Evolutionary conservation across 306 rosid species (phyloP).

Genomic region (Trichosanthes cucumerina): DNA sequence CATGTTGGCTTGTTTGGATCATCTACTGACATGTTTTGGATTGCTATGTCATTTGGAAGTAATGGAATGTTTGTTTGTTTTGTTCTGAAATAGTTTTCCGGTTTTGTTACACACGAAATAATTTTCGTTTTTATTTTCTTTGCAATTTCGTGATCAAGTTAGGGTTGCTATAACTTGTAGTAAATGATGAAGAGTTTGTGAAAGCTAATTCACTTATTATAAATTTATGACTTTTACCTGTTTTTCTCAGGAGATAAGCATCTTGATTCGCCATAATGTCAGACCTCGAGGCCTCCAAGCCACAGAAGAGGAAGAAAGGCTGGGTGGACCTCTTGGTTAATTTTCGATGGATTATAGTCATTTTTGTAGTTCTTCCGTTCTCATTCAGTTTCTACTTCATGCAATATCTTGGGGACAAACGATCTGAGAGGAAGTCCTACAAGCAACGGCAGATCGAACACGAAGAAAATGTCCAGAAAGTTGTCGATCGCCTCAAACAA

Average conservation of each 20-base stretch:
- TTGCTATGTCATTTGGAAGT: neutral
- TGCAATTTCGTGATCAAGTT: neutral
- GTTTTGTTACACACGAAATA: neutral
- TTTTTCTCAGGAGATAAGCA: conserved; percentile 11
- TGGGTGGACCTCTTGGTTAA: conserved; percentile 77
- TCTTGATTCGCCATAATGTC: conserved; percentile 36
- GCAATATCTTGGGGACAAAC: conserved; percentile 76
- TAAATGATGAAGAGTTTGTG: neutral
- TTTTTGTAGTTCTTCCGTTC: conserved; percentile 87
- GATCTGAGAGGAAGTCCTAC: conserved; percentile 83
- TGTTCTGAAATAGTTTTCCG: neutral
- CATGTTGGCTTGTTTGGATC: neutral
- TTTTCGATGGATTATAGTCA: conserved; percentile 82
- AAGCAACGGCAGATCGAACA: conserved; percentile 82
- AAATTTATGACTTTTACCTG: neutral
- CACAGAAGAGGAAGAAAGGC: conserved; percentile 82
- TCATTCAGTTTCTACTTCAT: conserved; percentile 78
- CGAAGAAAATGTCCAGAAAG: conserved; percentile 76
- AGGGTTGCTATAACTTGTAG: neutral
- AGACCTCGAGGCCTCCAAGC: conserved; percentile 74
- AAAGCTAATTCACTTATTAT: neutral
- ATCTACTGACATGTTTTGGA: neutral
- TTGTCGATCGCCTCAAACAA: conserved; percentile 76
- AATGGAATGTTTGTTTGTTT: neutral
- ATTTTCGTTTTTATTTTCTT: neutral